Percentiles rank a stretch among this genome's conserved stretches.
phyloP scores from a whole-genome alignment of 306 rosid species.

The Lagenaria siceraria region DNA sequence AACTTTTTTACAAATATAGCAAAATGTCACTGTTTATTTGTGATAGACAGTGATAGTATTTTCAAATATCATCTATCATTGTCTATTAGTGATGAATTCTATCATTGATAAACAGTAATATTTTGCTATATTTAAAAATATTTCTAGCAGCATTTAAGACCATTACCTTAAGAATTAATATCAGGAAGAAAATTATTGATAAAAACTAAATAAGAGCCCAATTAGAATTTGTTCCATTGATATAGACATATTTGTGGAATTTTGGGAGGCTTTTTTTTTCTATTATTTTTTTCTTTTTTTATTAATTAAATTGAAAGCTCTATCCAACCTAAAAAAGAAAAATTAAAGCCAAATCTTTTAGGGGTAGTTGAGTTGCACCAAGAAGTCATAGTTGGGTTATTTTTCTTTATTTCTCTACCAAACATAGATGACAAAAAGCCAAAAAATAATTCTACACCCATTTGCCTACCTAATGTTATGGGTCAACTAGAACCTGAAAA shows the following conservation, averaged over 20 bases:
- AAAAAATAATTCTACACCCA: not conserved
- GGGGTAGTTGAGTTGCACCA: not conserved
- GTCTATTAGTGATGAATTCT: too few relatives aligned
- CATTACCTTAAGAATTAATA: too few relatives aligned
- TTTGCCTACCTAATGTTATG: not conserved
- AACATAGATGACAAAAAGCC: not conserved
- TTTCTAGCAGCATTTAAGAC: too few relatives aligned
- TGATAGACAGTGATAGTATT: too few relatives aligned
- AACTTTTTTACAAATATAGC: too few relatives aligned
- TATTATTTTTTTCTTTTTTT: too few relatives aligned
- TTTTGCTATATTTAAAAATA: too few relatives aligned
- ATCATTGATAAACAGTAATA: too few relatives aligned
- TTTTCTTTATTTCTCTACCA: not conserved
- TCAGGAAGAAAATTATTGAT: not conserved
- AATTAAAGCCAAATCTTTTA: not conserved
- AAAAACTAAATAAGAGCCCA: not conserved
- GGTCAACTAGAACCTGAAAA: not conserved
- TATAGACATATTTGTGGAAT: not conserved
- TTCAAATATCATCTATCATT: too few relatives aligned
- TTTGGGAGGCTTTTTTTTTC: too few relatives aligned
- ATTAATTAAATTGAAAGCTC: not conserved
- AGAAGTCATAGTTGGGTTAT: not conserved
- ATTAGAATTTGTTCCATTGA: not conserved
- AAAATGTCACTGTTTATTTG: too few relatives aligned
- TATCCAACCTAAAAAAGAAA: not conserved